Evolutionary conservation across 2,329 filamentous ascomycete genomes (phyloP).

Genomic region (Mycocentrospora acerina): DNA sequence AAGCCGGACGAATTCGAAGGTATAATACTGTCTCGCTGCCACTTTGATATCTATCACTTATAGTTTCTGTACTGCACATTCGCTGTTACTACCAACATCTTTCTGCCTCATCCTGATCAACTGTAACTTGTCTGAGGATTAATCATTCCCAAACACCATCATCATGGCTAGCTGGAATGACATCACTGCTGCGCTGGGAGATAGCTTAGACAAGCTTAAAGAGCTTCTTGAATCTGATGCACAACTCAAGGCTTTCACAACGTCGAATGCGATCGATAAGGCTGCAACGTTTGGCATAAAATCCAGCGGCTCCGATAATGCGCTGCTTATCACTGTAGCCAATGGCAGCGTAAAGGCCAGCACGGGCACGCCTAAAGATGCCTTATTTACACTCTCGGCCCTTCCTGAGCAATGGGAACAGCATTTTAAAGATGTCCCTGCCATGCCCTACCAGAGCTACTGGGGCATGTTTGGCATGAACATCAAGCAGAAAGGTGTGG

Average conservation of each 20-base stretch:
- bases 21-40: no score
- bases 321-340: slow-evolving; percentile 35
- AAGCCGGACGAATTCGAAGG: no score
- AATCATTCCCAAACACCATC: no score
- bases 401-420: slow-evolving; percentile 50
- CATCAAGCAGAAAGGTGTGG: slow-evolving; percentile 52
- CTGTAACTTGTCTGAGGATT: no score
- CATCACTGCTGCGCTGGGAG: slow-evolving; percentile 33
- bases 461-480: slow-evolving; percentile 53
- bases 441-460: slow-evolving; percentile 49
- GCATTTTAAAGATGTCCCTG: slow-evolving; percentile 48
- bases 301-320: slow-evolving; percentile 35
- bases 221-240: slow-evolving; percentile 36
- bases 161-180: slow-evolving; percentile 38
- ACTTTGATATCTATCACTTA: no score
- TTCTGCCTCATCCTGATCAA: no score
- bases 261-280: slow-evolving; percentile 36
- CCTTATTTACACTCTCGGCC: slow-evolving; percentile 44
- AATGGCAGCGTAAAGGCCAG: slow-evolving; percentile 33
- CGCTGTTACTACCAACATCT: no score
- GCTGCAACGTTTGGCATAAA: slow-evolving; percentile 39
- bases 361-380: slow-evolving; percentile 33
- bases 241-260: slow-evolving; percentile 40
- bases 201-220: slow-evolving; percentile 33
- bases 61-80: no score